Evolutionary conservation across 306 rosid species (phyloP).

Genomic region (Potentilla sterilis): DNA sequence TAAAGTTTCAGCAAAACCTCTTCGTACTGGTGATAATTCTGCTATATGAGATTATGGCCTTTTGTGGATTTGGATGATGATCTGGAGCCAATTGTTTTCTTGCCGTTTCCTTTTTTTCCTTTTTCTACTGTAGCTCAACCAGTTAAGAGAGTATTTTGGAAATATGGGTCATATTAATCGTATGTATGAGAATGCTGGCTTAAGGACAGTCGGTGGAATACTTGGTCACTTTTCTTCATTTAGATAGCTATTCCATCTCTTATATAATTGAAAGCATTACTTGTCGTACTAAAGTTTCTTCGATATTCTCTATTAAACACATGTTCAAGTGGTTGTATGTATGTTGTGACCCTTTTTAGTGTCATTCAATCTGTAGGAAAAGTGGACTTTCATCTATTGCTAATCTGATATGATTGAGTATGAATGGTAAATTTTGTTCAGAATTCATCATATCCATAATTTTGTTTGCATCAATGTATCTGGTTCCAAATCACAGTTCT

Average conservation of each 20-base stretch:
- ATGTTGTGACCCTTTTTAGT: neutral
- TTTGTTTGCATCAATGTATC: neutral
- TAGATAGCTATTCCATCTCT: neutral
- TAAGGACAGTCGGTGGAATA: neutral
- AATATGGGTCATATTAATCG: neutral
- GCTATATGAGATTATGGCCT: neutral
- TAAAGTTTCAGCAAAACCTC: too few relatives aligned
- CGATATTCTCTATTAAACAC: neutral
- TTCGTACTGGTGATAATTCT: neutral
- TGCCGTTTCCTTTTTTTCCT: neutral
- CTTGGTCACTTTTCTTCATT: neutral
- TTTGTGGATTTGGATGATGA: conserved; percentile 1
- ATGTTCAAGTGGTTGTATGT: neutral
- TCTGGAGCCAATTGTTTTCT: conserved; percentile 1
- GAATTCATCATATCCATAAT: neutral
- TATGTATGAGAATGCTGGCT: neutral
- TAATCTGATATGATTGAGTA: neutral
- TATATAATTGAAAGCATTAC: conserved; percentile 2
- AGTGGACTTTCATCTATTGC: neutral
- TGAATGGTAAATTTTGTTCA: neutral
- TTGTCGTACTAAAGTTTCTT: neutral
- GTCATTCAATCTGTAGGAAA: neutral
- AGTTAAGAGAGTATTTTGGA: neutral
- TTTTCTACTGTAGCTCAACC: neutral
- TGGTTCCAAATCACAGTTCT: neutral